These are phyloP conservation scores for Phytophthora pseudosyringae DNA, from an alignment of 352 stramenopile species.

Conservation along the genomic window DNA sequence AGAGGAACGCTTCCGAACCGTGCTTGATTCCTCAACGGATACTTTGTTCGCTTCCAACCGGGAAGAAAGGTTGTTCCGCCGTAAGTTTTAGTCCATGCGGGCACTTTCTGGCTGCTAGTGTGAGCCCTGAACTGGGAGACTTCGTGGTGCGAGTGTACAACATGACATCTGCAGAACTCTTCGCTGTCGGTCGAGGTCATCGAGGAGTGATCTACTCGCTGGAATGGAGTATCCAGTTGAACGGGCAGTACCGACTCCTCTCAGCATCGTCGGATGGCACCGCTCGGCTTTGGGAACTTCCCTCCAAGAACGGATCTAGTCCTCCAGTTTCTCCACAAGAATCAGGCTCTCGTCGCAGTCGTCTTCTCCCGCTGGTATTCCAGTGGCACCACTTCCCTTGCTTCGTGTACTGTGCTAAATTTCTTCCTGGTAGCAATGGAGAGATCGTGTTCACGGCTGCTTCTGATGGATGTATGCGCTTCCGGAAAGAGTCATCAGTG, in stretches of 20 bases:
- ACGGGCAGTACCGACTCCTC: slow-evolving; percentile 36
- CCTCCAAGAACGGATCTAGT: neutral
- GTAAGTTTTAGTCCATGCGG: slow-evolving; percentile 70
- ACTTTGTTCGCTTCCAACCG: slow-evolving; percentile 57
- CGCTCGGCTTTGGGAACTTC: slow-evolving; percentile 50
- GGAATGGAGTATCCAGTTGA: slow-evolving; percentile 44
- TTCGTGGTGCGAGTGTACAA: slow-evolving; percentile 57
- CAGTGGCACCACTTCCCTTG: slow-evolving; percentile 67
- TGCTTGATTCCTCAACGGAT: slow-evolving; percentile 68
- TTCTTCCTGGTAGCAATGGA: slow-evolving; percentile 39
- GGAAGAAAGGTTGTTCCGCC: slow-evolving; percentile 61
- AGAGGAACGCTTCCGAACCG: slow-evolving; percentile 40
- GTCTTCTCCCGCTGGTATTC: slow-evolving; percentile 23
- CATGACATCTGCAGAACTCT: slow-evolving; percentile 45
- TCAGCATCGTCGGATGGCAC: slow-evolving; percentile 70
- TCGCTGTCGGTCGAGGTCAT: slow-evolving; percentile 52
- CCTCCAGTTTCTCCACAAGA: slow-evolving; percentile 2
- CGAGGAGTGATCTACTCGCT: slow-evolving; percentile 65
- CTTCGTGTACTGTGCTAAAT: slow-evolving; percentile 74
- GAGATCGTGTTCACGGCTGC: slow-evolving; percentile 54
- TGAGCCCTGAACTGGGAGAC: slow-evolving; percentile 42
- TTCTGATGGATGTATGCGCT: slow-evolving; percentile 59
- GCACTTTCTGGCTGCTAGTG: slow-evolving; percentile 54
- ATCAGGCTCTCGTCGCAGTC: neutral
- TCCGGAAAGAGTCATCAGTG: slow-evolving; percentile 39